phyloP scores from a whole-genome alignment of 306 rosid species.

The Calophaca sinica region DNA sequence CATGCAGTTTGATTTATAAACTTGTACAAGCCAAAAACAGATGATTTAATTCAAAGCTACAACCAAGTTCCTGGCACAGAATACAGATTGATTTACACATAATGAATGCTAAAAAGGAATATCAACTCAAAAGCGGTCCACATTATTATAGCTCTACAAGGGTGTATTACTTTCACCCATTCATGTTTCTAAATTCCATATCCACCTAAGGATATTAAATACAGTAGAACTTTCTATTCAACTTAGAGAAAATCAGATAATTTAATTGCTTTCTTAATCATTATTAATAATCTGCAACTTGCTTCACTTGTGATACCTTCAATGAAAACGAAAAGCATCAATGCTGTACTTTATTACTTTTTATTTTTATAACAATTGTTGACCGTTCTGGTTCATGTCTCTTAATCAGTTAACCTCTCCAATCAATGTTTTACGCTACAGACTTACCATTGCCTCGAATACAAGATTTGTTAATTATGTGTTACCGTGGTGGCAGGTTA shows the following conservation, averaged over 20 bases:
- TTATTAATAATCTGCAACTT: background rate
- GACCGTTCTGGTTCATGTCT: slow-evolving; percentile 6
- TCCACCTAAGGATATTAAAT: slow-evolving; percentile 4
- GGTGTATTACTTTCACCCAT: slow-evolving; percentile 21
- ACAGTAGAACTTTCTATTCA: slow-evolving; percentile 16
- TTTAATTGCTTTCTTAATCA: slow-evolving; percentile 25
- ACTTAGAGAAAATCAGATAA: slow-evolving; percentile 13
- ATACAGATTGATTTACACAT: slow-evolving; percentile 2
- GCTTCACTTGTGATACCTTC: slow-evolving; percentile 20
- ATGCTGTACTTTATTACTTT: background rate
- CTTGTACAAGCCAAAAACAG: background rate
- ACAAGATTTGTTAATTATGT: slow-evolving; percentile 19
- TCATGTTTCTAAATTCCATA: slow-evolving; percentile 13
- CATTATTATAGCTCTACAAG: slow-evolving; percentile 12
- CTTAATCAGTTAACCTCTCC: slow-evolving; percentile 9
- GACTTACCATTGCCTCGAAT: slow-evolving; percentile 10
- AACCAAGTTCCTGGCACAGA: slow-evolving; percentile 18
- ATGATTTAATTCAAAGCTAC: slow-evolving; percentile 33
- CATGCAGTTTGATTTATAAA: slow-evolving; percentile 24
- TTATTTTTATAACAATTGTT: slow-evolving; percentile 13
- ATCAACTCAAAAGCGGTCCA: slow-evolving; percentile 24
- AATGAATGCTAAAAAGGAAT: slow-evolving; percentile 14
- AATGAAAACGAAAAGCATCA: slow-evolving; percentile 3
- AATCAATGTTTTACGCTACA: background rate
- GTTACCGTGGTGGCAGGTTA: slow-evolving; percentile 3